Evolutionary conservation across 306 rosid genomes (phyloP).

Genomic region (Acacia melanoxylon): DNA sequence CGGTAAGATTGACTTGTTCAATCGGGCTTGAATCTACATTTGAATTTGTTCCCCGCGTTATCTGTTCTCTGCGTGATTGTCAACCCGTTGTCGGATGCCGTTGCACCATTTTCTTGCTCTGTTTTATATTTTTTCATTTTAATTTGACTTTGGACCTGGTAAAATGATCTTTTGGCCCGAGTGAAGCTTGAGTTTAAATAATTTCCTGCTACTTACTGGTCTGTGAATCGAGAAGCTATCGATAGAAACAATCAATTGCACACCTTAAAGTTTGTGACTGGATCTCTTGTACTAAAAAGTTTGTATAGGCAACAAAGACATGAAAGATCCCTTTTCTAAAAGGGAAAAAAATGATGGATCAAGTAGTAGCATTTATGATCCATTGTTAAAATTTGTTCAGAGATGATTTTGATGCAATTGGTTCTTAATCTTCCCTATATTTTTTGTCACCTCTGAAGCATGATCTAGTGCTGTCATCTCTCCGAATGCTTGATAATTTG

Average conservation of each 20-base stretch:
- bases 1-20: background rate
- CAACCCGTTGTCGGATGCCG: background rate
- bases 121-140: background rate
- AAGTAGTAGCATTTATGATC: background rate
- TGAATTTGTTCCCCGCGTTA: background rate
- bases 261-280: background rate
- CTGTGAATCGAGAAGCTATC: background rate
- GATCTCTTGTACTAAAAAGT: background rate
- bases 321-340: background rate
- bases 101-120: background rate
- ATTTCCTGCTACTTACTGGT: background rate
- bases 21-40: background rate
- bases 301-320: background rate
- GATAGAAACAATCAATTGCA: background rate
- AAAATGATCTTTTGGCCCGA: background rate
- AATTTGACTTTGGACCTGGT: background rate
- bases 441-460: slow-evolving; percentile 17
- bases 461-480: slow-evolving; percentile 31
- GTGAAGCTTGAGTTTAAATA: background rate
- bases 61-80: background rate
- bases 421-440: slow-evolving; percentile 19
- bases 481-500: slow-evolving; percentile 20
- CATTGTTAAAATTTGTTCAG: slow-evolving; percentile 9
- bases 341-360: background rate
- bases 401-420: slow-evolving; percentile 8